Conservation (phyloP, 2,329 filamentous ascomycete species). For the Penicillium sp. region DNA sequence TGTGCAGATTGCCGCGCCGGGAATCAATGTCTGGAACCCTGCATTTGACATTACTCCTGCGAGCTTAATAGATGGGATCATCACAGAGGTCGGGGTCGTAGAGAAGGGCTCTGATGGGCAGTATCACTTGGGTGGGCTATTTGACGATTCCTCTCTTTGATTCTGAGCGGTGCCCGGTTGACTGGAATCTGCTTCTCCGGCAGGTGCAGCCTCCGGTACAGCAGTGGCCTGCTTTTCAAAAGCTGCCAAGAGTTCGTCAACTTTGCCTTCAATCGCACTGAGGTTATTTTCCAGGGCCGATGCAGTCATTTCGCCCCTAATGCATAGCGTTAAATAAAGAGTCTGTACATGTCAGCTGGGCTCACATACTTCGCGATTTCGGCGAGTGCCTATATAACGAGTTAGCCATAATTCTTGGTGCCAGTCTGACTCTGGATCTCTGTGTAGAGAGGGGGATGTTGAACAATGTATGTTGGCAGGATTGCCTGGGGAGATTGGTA, state of each 20-base stretch:
- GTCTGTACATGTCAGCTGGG: neutral
- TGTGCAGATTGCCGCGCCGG: constrained; percentile 73
- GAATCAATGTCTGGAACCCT: constrained; percentile 91
- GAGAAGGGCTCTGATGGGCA: constrained; percentile 69
- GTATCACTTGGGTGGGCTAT: constrained; percentile 58
- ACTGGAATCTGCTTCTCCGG: neutral
- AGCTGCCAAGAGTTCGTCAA: constrained; percentile 31
- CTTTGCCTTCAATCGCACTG: constrained; percentile 19
- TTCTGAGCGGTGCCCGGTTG: neutral
- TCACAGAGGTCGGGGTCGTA: constrained; percentile 87
- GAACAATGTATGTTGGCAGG: neutral
- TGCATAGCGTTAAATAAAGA: constrained; percentile 5
- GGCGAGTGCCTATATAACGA: constrained; percentile 15
- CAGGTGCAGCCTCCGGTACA: neutral
- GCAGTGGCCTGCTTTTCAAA: constrained; percentile 17
- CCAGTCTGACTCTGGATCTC: neutral
- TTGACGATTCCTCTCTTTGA: constrained; percentile 20
- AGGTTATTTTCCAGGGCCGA: constrained; percentile 22
- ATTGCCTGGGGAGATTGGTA: neutral
- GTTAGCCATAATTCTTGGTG: neutral
- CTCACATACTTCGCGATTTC: constrained; percentile 21
- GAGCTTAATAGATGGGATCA: constrained; percentile 84
- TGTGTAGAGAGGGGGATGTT: neutral
- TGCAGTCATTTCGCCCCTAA: constrained; percentile 23
- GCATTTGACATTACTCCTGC: constrained; percentile 94